These are phyloP conservation scores for Hanseniaspora guilliermondii DNA, from an alignment of 805 yeast genomes.

Conservation along the genomic window DNA sequence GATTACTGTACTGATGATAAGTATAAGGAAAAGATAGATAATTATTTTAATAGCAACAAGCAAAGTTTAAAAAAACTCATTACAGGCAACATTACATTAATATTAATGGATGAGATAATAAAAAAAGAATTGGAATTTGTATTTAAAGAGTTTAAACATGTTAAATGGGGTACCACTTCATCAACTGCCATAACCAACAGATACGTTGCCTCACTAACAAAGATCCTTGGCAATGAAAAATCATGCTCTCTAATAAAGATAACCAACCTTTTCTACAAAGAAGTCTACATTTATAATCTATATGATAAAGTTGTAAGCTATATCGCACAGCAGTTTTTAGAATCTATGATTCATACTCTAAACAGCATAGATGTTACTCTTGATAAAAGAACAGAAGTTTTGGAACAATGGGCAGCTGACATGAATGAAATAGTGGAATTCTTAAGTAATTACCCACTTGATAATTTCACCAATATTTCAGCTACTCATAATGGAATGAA, in stretches of 20 bases:
- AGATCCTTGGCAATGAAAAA: slow-evolving; percentile 34
- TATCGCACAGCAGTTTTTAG: slow-evolving; percentile 42
- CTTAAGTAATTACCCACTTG: neutral
- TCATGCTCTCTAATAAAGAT: slow-evolving; percentile 35
- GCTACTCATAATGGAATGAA: slow-evolving; percentile 9
- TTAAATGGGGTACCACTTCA: slow-evolving; percentile 59
- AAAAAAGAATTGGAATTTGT: slow-evolving; percentile 49
- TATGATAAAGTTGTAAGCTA: slow-evolving; percentile 66
- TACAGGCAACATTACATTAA: slow-evolving; percentile 19
- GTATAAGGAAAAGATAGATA: slow-evolving; percentile 32
- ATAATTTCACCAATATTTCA: slow-evolving; percentile 1
- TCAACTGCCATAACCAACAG: slow-evolving; percentile 56
- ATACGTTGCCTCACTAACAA: slow-evolving; percentile 49
- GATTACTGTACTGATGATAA: slow-evolving; percentile 30
- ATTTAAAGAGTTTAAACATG: slow-evolving; percentile 73
- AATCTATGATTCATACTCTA: slow-evolving; percentile 41
- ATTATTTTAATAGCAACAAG: slow-evolving; percentile 43
- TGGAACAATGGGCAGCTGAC: slow-evolving; percentile 2
- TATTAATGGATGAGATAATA: slow-evolving; percentile 43
- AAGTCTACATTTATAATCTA: slow-evolving; percentile 56
- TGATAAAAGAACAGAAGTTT: slow-evolving; percentile 4
- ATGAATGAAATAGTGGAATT: neutral
- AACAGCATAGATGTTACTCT: slow-evolving; percentile 35
- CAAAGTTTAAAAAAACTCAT: slow-evolving; percentile 32
- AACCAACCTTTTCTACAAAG: slow-evolving; percentile 39